phyloP scores from a whole-genome alignment of 768 basidiomycete species.

The Russula foetens region DNA sequence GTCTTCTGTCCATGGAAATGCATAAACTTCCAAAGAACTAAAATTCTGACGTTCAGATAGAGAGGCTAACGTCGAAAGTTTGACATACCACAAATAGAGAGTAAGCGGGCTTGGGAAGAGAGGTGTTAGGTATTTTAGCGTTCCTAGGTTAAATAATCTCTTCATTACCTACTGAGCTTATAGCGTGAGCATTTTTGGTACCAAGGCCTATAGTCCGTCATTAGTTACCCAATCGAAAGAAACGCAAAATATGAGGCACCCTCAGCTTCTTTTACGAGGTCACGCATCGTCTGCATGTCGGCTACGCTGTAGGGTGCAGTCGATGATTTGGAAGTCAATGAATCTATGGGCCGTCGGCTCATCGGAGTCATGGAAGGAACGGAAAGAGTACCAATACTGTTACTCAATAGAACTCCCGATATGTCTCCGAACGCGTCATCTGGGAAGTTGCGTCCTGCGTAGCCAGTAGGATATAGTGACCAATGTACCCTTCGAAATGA shows the following conservation, averaged over 20 bases:
- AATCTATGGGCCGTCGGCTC: background rate
- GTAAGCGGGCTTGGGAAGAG: slow-evolving; percentile 1
- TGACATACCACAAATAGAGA: slow-evolving; percentile 1
- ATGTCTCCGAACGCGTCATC: background rate
- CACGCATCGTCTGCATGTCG: slow-evolving; percentile 4
- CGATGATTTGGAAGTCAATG: slow-evolving; percentile 3
- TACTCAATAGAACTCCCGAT: background rate
- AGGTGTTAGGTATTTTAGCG: background rate
- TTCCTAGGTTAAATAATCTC: background rate
- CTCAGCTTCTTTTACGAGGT: background rate
- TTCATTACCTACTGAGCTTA: slow-evolving; percentile 5
- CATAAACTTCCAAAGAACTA: slow-evolving; percentile 2
- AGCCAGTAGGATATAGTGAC: slow-evolving; percentile 11
- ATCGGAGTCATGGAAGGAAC: background rate
- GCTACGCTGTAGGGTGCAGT: slow-evolving; percentile 4
- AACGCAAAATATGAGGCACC: background rate
- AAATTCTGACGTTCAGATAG: background rate
- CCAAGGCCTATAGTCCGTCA: background rate
- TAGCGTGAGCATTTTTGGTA: background rate
- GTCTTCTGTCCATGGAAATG: slow-evolving; percentile 9
- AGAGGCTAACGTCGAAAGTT: background rate
- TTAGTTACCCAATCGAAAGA: background rate
- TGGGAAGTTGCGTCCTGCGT: background rate
- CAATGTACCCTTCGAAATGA: slow-evolving; percentile 1
- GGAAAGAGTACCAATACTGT: background rate